Evolutionary conservation across 1,284 basidiomycete species (phyloP).

Genomic region (Apiotrichum sp.): DNA sequence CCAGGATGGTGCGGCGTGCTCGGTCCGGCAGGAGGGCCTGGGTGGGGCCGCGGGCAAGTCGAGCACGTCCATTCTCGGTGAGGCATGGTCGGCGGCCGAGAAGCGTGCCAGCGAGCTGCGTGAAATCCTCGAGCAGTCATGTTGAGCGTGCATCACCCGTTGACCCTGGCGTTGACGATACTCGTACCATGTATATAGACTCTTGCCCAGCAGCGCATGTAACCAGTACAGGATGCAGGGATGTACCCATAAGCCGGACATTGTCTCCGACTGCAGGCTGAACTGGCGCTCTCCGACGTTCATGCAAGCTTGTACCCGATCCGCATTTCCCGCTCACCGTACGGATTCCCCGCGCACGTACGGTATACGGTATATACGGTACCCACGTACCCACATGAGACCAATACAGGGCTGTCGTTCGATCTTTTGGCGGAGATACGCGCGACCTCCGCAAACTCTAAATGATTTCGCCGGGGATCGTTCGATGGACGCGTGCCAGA

Average conservation of each 20-base stretch:
- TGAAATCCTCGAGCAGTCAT: slow-evolving; percentile 5
- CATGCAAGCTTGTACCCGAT: too few relatives aligned
- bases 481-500: background rate
- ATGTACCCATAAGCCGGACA: too few relatives aligned
- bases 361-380: background rate
- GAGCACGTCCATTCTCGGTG: slow-evolving; percentile 30
- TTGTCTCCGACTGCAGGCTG: too few relatives aligned
- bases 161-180: background rate
- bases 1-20: slow-evolving; percentile 52
- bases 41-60: slow-evolving; percentile 51
- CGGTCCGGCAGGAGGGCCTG: slow-evolving; percentile 54
- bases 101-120: slow-evolving; percentile 30
- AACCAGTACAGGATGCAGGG: too few relatives aligned
- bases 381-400: background rate
- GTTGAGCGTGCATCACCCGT: background rate
- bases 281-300: too few relatives aligned
- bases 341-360: too few relatives aligned
- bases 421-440: background rate
- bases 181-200: background rate
- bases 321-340: too few relatives aligned
- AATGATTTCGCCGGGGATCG: background rate
- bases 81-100: slow-evolving; percentile 37
- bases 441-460: background rate
- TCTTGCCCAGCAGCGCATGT: too few relatives aligned
- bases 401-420: too few relatives aligned